Evolutionary conservation across 2,329 filamentous ascomycete species (phyloP), one percentile per base, ranked within the genome.

Genomic region (Alternaria sp.): DNA sequence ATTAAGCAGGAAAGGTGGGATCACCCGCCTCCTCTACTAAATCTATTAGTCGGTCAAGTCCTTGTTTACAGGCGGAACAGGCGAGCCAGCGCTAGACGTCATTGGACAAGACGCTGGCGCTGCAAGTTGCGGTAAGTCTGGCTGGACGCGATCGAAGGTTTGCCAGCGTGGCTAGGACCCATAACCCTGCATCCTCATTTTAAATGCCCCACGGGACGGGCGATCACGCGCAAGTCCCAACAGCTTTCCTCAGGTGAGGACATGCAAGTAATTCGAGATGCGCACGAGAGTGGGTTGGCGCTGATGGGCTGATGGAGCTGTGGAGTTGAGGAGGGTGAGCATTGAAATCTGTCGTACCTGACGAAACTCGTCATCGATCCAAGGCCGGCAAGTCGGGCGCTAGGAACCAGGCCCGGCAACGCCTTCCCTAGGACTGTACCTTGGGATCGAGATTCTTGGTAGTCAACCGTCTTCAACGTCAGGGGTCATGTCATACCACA

Each of bases 1-100:
- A 66, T 62, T 69, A 70, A 67, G 65, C 62, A 63, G 56, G 57
- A 57, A 64, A 24, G 67, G 60, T 56, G 51, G 64, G 59, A 56
- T 63, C 52, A 66, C 65, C 68, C 64, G 65, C 64, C 66, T 64
- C 62, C 18, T 57, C 56, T 43, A 58, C 51, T 53, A 44, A 57
- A 49, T 54, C 41, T 43, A 61, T 64, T 57, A 49, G 59, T 58
- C 61, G 55, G 57, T 67, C 63, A 66, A 43, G 54, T 61, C 57
- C 58, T 60, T 56, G 61, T 61, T 67, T 63, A 62, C 61, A 52
- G 65, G 62, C 64, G 63, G 44, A 59, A 57, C 56, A 66, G 42
- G 59, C 51, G 57, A 63, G 57, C 53, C 38, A 61, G 57, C 55
- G 52, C 28, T 49, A 42, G 56, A 61, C 63, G 62, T 65, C 55